Evolutionary conservation across 1,284 basidiomycete species (phyloP), one percentile per base, ranked within the genome.

Genomic region (Microstroma glucosiphilum): DNA sequence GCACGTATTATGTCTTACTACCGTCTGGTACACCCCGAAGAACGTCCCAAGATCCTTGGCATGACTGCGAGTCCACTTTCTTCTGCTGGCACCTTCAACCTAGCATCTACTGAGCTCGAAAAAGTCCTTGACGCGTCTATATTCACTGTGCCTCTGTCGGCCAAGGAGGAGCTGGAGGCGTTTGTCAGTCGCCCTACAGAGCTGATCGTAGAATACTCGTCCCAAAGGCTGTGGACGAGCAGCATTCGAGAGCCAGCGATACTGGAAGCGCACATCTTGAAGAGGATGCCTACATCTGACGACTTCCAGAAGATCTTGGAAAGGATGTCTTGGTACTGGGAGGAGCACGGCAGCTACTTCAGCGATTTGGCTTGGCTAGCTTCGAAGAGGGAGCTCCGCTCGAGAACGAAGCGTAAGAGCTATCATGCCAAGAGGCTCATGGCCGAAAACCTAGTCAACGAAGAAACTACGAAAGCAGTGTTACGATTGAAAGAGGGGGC

Each of bases 21-120:
- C 58, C 53, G 61, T 6, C 57, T 66, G 15, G 60, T 64, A 2
- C 19, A 30, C 0, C 23, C 58, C 12, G 6, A 59, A 0, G 25
- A 68, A 1, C 60, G 67, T 13, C 72, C 72, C 11, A 68, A 71
- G 57, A 69, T 75, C 59, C 68, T 75, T 40, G 72, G 72, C 17
- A 70, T 75, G 70, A 72, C 72, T 1, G 72, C 72, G 1, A 69
- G 68, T 46, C 72, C 72, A 8, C 62, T 75, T 19, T 66, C 65
- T 12, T 63, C 62, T 8, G 48, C 46, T 21, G 56, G 43, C 0
- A 62, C 55, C 17, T 54, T 51, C 19, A 67, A 61, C 46, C 58
- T 59, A 15, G 61, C 65, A 13, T 51, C 60, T 1, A 43, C 48
- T 4, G 63, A 67, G 21, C 60, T 75, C 17, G 66, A 72, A 25